phyloP scores from a whole-genome alignment of 441 rosid genomes.

The Syzygium syzygioides region DNA sequence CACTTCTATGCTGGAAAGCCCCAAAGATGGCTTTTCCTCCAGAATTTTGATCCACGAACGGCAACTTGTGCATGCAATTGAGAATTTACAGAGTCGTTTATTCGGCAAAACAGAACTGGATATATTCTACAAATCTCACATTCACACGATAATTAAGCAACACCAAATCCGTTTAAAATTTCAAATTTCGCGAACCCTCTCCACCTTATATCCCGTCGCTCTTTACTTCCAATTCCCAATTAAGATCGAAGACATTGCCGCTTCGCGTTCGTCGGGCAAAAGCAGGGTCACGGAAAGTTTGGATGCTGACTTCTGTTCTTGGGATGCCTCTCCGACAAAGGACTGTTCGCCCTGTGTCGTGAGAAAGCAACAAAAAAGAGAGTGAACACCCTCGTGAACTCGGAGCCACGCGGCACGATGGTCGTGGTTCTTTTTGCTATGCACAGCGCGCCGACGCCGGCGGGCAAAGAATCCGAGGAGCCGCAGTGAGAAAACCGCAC shows the following conservation, averaged over 20 bases:
- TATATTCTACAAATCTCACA: too few species aligned
- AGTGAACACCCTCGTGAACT: not conserved
- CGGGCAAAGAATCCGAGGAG: not conserved
- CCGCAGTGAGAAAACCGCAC: not conserved
- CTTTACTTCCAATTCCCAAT: not conserved
- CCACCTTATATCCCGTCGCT: not conserved
- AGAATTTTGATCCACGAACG: not conserved
- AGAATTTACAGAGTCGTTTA: not conserved
- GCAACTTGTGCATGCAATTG: not conserved
- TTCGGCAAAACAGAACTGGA: not conserved
- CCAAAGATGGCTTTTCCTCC: not conserved
- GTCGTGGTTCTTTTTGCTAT: not conserved
- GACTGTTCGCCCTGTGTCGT: not conserved
- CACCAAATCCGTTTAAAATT: not conserved
- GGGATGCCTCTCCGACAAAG: not conserved
- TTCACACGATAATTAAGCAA: not conserved
- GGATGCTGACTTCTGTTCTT: not conserved
- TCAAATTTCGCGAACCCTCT: not conserved
- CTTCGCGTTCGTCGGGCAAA: not conserved
- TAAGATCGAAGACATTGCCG: not conserved
- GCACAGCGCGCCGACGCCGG: not conserved
- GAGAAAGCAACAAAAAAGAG: not conserved
- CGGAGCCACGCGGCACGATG: not conserved
- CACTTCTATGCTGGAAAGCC: not conserved
- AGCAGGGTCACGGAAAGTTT: not conserved